A percentile compares a stretch with the other conserved stretches of the same genome.
These are phyloP conservation scores for Posidonia oceanica DNA, from an alignment of 116 monocot species.

Conservation along the genomic window DNA sequence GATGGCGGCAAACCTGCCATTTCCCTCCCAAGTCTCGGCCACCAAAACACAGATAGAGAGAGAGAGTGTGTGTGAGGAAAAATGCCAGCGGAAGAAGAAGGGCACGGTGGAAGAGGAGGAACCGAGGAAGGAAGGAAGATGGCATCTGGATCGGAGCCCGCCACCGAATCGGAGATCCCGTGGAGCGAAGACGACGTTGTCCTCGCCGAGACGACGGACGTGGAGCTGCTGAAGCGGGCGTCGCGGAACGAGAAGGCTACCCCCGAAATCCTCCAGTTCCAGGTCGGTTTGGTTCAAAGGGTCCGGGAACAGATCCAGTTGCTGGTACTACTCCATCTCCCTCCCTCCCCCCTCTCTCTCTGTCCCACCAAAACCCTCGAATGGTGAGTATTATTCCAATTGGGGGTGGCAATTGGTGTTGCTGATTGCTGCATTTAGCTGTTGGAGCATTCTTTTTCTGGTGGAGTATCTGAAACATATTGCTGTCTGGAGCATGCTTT, in stretches of 20 bases:
- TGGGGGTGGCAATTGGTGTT: not conserved
- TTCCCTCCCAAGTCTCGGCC: too few species aligned
- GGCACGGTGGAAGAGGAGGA: not conserved
- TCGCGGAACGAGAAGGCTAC: conserved; percentile 95
- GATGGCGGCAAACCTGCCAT: too few species aligned
- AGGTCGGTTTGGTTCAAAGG: conserved; percentile 43
- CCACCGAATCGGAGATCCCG: conserved; percentile 5
- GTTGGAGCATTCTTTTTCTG: too few species aligned
- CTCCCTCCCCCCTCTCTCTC: not conserved
- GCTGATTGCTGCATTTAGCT: not conserved
- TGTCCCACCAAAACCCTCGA: not conserved
- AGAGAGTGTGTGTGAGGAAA: too few species aligned
- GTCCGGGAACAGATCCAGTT: conserved; percentile 79
- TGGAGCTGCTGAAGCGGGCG: conserved; percentile 78
- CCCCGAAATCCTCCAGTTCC: conserved; percentile 77
- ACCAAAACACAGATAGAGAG: too few species aligned
- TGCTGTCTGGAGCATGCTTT: too few species aligned
- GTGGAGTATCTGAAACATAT: too few species aligned
- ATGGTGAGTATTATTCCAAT: not conserved
- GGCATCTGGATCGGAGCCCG: not conserved
- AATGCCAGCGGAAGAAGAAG: not conserved
- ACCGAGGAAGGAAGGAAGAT: too few species aligned
- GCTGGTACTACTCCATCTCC: conserved; percentile 13
- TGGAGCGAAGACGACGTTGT: conserved; percentile 12
- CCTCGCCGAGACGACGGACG: conserved; percentile 54